Base-by-base conservation (phyloP, 805 yeast genomes). In the Yamadazyma sp. region DNA sequence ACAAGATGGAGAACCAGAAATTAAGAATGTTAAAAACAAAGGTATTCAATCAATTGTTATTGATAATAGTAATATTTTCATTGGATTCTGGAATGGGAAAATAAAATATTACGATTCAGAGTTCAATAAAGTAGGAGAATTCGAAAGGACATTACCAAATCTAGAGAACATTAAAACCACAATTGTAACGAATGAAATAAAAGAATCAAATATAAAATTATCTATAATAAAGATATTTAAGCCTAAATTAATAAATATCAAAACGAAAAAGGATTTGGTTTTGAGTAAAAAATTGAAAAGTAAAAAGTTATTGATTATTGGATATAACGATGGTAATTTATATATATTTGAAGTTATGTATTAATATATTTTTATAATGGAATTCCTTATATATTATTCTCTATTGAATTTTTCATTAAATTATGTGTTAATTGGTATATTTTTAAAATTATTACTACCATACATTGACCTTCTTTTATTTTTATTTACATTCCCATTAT, bases 51-150 rank as follows among this genome's bases (percentile, higher is more conserved):
- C 51, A 1, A 46, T 53, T 1, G 51, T 58, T 3, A 37, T 63
- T 1, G 43, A 45, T 12, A 52, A 56, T 3, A 47, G 50, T 3
- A 36, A 52, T 5, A 28, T 74, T 1, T 58, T 62, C 11, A 28
- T 52, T 52, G 49, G 70, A 55, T 37, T 73, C 68, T 44, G 82
- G 86, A 81, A 75, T 59, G 69, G 86, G 64, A 3, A 57, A 2
- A 49, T 62, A 3, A 49, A 59, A 45, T 48, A 56, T 12, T 42
- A 26, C 26, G 43, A 44, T 26, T 13, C 7, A 7, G 5, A 24
- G n/a, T 42, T 42, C 20, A 33, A 27, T 7, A 20, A 29, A 15
- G 4, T 42, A 12, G 35, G 36, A 27, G 41, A 45, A 27, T 34
- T 41, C 22, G 41, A 37, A 12, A 43, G 41, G 11, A 27, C 26